phyloP scores from a whole-genome alignment of 2,329 filamentous ascomycete species.

The Bipolaris cookei region DNA sequence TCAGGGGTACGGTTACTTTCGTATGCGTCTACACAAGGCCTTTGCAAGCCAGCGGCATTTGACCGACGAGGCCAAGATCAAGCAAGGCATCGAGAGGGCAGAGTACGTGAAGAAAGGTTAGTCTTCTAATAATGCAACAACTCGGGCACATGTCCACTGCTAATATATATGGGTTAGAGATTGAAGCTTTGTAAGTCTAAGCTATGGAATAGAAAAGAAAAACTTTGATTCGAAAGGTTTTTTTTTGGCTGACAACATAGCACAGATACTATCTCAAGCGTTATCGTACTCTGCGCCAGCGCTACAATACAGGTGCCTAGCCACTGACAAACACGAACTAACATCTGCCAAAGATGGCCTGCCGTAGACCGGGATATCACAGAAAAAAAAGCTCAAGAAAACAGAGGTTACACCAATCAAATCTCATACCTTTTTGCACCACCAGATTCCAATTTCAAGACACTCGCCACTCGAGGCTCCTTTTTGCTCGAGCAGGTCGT shows the following conservation, averaged over 20 bases:
- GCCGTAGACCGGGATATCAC: constrained; percentile 32
- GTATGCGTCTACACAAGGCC: constrained; percentile 79
- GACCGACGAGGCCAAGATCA: constrained; percentile 75
- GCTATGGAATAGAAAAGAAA: neutral
- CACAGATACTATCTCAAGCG: constrained; percentile 87
- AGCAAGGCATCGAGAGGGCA: constrained; percentile 74
- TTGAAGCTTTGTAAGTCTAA: constrained; percentile 81
- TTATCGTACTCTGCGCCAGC: constrained; percentile 82
- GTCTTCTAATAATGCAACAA: neutral
- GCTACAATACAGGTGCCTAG: constrained; percentile 65
- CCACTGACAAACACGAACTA: neutral
- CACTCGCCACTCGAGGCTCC: constrained; percentile 85
- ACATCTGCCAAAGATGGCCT: constrained; percentile 18
- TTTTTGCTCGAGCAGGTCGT: constrained; percentile 77
- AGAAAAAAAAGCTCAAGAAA: constrained; percentile 26
- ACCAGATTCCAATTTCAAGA: constrained; percentile 71
- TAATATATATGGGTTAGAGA: constrained; percentile 63
- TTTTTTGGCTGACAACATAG: constrained; percentile 3
- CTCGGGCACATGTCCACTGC: neutral
- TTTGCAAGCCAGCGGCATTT: constrained; percentile 78
- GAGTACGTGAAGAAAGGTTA: constrained; percentile 90
- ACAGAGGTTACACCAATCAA: constrained; percentile 26
- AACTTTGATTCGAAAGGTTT: neutral
- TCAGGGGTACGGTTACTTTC: constrained; percentile 81
- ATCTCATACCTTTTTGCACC: constrained; percentile 62